A percentile compares a stretch with the other conserved stretches of the same genome.
These are phyloP conservation scores for Sordariomycetes sp. DNA, from an alignment of 2,329 filamentous ascomycete species.

Conservation along the genomic window DNA sequence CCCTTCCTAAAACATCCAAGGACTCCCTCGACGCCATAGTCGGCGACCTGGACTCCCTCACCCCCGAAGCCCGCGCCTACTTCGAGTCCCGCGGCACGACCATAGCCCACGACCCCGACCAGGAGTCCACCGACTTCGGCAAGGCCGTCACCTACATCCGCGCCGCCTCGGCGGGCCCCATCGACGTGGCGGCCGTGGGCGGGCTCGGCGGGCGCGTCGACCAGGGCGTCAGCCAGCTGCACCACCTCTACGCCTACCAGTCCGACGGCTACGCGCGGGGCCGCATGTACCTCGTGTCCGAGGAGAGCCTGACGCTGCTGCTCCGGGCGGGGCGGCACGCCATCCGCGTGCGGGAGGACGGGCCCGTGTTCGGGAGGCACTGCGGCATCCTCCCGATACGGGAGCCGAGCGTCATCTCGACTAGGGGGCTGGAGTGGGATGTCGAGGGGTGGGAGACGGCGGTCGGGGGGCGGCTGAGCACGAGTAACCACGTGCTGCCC, in stretches of 20 bases:
- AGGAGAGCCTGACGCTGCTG: slow-evolving; percentile 72
- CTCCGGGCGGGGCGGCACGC: slow-evolving; percentile 58
- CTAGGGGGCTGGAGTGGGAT: slow-evolving; percentile 82
- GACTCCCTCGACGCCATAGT: slow-evolving; percentile 62
- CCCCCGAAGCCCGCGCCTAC: slow-evolving; percentile 48
- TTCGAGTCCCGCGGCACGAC: slow-evolving; percentile 50
- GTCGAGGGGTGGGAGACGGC: slow-evolving; percentile 69
- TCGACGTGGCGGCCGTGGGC: slow-evolving; percentile 70
- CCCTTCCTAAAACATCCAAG: slow-evolving; percentile 16
- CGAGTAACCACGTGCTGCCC: slow-evolving; percentile 65
- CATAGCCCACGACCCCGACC: slow-evolving; percentile 64
- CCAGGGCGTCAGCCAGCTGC: slow-evolving; percentile 80
- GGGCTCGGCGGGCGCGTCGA: slow-evolving; percentile 86
- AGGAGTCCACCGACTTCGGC: slow-evolving; percentile 83
- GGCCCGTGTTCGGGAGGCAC: slow-evolving; percentile 58
- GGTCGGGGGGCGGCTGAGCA: slow-evolving; percentile 65
- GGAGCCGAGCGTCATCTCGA: slow-evolving; percentile 69
- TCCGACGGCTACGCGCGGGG: slow-evolving; percentile 35
- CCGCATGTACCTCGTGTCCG: slow-evolving; percentile 68
- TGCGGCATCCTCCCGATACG: slow-evolving; percentile 80
- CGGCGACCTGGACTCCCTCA: slow-evolving; percentile 84
- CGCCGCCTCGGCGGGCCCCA: slow-evolving; percentile 9
- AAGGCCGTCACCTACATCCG: slow-evolving; percentile 63
- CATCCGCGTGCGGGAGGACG: slow-evolving; percentile 43
- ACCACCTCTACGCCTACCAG: slow-evolving; percentile 66